A percentile compares a stretch with the other conserved stretches of the same genome.
Conservation (phyloP, 2,329 filamentous ascomycete species). For the Fusarium drepaniforme region DNA sequence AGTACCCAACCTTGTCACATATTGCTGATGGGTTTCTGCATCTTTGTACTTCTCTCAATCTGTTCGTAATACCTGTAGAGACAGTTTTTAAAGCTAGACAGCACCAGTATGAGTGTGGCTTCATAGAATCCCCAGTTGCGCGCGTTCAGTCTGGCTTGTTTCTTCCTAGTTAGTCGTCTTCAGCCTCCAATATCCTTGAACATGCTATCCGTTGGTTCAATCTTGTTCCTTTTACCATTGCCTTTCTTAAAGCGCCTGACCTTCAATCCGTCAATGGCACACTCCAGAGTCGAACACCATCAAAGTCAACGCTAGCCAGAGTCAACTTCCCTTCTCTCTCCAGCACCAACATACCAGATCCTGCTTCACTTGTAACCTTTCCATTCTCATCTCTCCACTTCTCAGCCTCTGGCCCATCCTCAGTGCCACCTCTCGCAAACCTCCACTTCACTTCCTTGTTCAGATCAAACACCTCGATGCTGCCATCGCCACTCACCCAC, state of each 20-base stretch:
- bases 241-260: background rate
- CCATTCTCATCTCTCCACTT: constrained; percentile 25
- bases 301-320: constrained; percentile 20
- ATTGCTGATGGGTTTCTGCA: too few species aligned
- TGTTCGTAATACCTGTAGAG: too few species aligned
- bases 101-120: too few species aligned
- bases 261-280: background rate
- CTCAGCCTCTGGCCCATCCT: background rate
- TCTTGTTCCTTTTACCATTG: background rate
- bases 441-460: constrained; percentile 19
- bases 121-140: too few species aligned
- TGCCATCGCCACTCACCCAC: constrained; percentile 15
- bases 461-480: constrained; percentile 26
- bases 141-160: too few species aligned
- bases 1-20: background rate
- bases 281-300: constrained; percentile 24
- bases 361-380: constrained; percentile 12
- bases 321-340: constrained; percentile 4
- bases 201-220: background rate
- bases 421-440: constrained; percentile 25
- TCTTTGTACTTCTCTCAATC: too few species aligned
- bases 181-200: background rate
- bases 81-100: too few species aligned
- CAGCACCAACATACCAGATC: constrained; percentile 20
- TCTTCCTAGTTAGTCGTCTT: too few species aligned